Evolutionary conservation across 768 basidiomycete species (phyloP), one percentile per base, ranked within the genome.

Genomic region (Termitomyces sp.): DNA sequence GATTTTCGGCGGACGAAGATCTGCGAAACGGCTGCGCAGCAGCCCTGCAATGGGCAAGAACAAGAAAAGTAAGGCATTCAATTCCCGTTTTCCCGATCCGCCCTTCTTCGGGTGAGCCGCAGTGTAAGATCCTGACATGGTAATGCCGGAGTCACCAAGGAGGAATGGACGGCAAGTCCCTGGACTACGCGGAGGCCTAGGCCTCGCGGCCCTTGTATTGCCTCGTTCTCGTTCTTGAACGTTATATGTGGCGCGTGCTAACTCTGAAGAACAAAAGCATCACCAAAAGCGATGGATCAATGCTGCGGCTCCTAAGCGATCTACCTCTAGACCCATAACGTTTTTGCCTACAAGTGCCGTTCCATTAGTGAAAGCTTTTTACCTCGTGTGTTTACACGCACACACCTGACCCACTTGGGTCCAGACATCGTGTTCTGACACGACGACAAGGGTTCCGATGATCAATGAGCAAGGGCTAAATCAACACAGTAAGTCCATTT

Each of bases 241-340:
- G 49, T 42, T 55, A 44, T 49, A 48, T 59, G 61, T 62, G 61
- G 61, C 61, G 61, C 55, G 58, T 59, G 51, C 46, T 50, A 54
- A 45, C 42, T 56, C 42, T 53, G 52, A 51, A 58, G 29, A 41
- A 40, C 31, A 41, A 49, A 54, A 47, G 52, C 35, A 41, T 56
- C 49, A n/a, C 57, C 44, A 56, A 54, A 46, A 47, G 19, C 27
- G 37, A 55, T 55, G 27, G 47, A 50, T 47, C 27, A 23, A 47
- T 48, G 12, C 38, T 32, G 54, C 49, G 50, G 47, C 50, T 58
- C 37, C 27, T 49, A 56, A 40, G 46, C 31, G 21, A 8, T 46
- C 48, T 43, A n/a, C 35, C 43, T 44, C 43, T 45, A 52, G 57
- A 31, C 43, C 7, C 50, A 56, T 55, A 50, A 52, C 49, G 58